Base-by-base conservation (phyloP, 176 grass and related monocot species). In the Elaeis guineensis region DNA sequence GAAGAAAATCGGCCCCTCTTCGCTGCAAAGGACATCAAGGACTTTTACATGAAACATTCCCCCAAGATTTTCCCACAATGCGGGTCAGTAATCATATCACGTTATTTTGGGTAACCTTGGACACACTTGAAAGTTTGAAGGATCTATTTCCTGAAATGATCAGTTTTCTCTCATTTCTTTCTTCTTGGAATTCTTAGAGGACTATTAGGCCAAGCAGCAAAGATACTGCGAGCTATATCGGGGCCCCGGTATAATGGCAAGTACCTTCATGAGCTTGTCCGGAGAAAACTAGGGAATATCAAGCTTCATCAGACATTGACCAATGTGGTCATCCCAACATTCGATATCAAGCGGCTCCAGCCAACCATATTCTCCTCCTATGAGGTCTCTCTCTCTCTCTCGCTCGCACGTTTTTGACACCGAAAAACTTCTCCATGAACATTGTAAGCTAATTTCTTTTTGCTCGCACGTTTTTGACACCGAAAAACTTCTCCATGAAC, bases 171-270 rank as follows among this genome's bases (percentile, higher is more conserved):
- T 44, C 35, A 2, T 44, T 12, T 44, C 35, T 12, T 44, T 44
- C 0, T 44, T 44, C 35, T 11, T 44, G 35, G 2, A 44, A 12
- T 44, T 44, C 8, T 44, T 12, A 90, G 90, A 75, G 82, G 83
- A 64, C 51, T 32, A 51, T 71, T 90, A 3, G 80, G 86, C 59
- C 75, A 7, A 55, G 70, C 75, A 16, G 74, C 72, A 44, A 87
- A 72, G 79, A 81, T 86, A 50, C 7, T 87, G 21, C 71, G 67
- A 70, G 79, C 80, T 2, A 35, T 83, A 4, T 81, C 62, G 73
- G 90, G 90, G 49, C 82, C 90, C 29, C 72, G n/a, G 57, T 95
- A 95, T 72, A 70, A 86, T 86, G 86, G 86, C 17, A 95, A 90
- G 28, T 86, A 95, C 67, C 73, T 95, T 76, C 86, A 84, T 78